Base-by-base conservation (phyloP, 2,329 filamentous ascomycete genomes). In the Neofusicoccum sp. region DNA sequence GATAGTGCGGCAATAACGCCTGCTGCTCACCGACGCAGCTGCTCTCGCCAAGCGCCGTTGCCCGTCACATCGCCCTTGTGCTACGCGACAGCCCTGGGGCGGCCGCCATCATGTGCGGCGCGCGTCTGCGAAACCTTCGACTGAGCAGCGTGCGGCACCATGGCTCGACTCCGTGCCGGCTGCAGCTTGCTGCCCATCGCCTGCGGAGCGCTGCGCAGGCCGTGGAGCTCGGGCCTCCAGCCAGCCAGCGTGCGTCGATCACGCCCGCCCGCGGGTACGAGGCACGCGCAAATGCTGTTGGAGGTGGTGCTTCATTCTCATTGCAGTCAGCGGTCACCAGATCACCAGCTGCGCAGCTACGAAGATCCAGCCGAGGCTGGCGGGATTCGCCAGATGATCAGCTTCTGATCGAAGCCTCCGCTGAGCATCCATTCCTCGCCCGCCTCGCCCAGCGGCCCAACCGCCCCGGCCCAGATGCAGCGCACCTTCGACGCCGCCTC, bases 381-480 rank as follows among this genome's bases (percentile, higher is more conserved):
- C 47, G 47, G 48, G 4, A 29, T 34, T 41, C 43, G 47, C 87
- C 87, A 89, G 37, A 88, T 72, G 65, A 88, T 79, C 65, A 89
- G 73, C 65, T 76, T 82, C 69, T 85, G 85, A 74, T 89, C 87
- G 73, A 89, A 89, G 1, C 86, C 87, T 29, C 87, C 87, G 73
- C 84, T 87, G 34, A 89, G 78, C 61, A 89, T 69, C 72, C 82
- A 80, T 71, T 88, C 86, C 64, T 80, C 78, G 56, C 61, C 64
- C 34, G 71, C 65, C 59, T 67, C 66, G 22, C 69, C 67, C 9
- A 66, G 67, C 59, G 69, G 63, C 28, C 71, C 65, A 14, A 85
- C 74, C 61, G 69, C 73, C 0, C 84, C 85, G 2, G 83, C 81
- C 80, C 84, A 87, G 29, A 87, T 75, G 69, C 83, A 85, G 34